Evolutionary conservation across 1,139 yeast species (phyloP).

Genomic region (Yamadazyma aaseri): DNA sequence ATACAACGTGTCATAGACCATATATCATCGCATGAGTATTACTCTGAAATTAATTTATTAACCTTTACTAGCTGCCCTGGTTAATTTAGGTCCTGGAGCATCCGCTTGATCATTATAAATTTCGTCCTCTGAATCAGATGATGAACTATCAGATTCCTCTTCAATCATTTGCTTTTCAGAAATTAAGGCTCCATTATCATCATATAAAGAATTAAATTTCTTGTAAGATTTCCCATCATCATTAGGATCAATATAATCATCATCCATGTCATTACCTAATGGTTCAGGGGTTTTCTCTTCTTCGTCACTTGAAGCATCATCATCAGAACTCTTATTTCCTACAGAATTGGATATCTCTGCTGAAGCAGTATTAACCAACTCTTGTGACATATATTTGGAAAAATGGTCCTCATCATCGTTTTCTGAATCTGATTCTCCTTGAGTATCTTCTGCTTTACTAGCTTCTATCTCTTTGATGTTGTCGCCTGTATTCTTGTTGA

Average conservation of each 20-base stretch:
- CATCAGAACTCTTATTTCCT: conserved; percentile 28
- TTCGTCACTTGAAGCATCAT: conserved; percentile 38
- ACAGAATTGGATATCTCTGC: conserved; percentile 55
- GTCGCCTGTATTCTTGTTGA: too few species aligned
- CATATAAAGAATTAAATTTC: conserved; percentile 61
- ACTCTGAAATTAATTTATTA: conserved; percentile 3
- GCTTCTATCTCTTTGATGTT: too few species aligned
- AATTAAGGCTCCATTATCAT: conserved; percentile 36
- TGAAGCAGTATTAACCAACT: conserved; percentile 62
- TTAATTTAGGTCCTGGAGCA: conserved; percentile 26
- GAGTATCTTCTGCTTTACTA: neutral
- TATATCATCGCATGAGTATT: neutral
- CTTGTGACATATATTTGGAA: conserved; percentile 82
- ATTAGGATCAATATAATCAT: conserved; percentile 75
- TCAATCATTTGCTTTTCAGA: conserved; percentile 20
- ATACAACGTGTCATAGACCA: conserved; percentile 1
- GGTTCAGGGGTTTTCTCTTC: conserved; percentile 22
- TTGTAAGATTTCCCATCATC: conserved; percentile 79
- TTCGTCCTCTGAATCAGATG: conserved; percentile 29
- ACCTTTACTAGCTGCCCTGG: conserved; percentile 38
- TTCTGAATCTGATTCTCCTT: conserved; percentile 28
- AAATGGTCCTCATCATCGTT: conserved; percentile 46
- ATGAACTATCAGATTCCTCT: conserved; percentile 27
- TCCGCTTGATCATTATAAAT: conserved; percentile 25
- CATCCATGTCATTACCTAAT: conserved; percentile 32